Conservation (phyloP, 1,284 basidiomycete species). For the Erythrobasidium hasegawianum region DNA sequence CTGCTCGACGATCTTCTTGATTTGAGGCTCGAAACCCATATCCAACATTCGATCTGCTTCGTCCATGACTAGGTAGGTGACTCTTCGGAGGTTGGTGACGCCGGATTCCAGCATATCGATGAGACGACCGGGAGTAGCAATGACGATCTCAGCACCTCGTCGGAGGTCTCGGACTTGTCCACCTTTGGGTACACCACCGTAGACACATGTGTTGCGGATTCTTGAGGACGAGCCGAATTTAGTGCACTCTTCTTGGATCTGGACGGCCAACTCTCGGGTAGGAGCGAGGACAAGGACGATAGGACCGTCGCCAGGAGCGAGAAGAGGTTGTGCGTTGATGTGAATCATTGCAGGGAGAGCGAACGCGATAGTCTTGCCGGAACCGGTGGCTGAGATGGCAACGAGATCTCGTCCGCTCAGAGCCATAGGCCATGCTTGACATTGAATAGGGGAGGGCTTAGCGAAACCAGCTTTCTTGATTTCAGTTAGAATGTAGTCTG, state of each 20-base stretch:
- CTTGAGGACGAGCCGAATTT: conserved; percentile 97
- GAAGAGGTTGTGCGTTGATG: conserved; percentile 96
- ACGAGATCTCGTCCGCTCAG: conserved; percentile 50
- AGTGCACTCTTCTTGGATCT: conserved; percentile 97
- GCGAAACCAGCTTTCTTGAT: conserved; percentile 91
- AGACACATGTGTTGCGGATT: conserved; percentile 96
- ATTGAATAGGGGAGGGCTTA: conserved; percentile 88
- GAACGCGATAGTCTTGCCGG: conserved; percentile 96
- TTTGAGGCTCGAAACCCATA: conserved; percentile 99
- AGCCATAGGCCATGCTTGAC: conserved; percentile 64
- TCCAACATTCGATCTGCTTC: conserved; percentile 98
- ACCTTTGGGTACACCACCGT: conserved; percentile 97
- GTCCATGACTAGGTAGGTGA: conserved; percentile 98
- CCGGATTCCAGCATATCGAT: conserved; percentile 94
- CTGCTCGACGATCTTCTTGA: conserved; percentile 94
- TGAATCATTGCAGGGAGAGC: conserved; percentile 98
- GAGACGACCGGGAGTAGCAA: conserved; percentile 82
- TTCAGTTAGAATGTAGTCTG: conserved; percentile 85
- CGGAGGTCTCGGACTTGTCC: conserved; percentile 96
- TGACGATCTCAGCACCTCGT: conserved; percentile 93
- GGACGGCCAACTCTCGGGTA: conserved; percentile 95
- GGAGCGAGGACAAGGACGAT: conserved; percentile 95
- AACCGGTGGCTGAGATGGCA: conserved; percentile 94
- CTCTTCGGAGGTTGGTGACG: conserved; percentile 91
- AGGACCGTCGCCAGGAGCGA: conserved; percentile 90